Evolutionary conservation across 148 eudicot genomes (phyloP).

Genomic region (Chenopodium berlandieri): DNA sequence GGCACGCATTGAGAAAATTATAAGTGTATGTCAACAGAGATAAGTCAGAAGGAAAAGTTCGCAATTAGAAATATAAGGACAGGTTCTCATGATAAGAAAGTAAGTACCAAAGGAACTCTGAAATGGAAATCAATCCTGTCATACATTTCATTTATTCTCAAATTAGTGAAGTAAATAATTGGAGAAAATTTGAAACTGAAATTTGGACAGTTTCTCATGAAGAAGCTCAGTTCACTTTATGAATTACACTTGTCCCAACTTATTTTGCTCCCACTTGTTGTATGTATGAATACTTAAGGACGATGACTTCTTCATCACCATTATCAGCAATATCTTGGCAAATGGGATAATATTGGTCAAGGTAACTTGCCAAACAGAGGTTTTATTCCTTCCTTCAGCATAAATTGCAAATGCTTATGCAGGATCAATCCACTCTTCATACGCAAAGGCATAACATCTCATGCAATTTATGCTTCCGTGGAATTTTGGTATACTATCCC

Average conservation of each 20-base stretch:
- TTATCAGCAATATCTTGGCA: not conserved
- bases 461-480: not conserved
- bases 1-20: no score
- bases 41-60: no score
- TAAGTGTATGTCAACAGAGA: no score
- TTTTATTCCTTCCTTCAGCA: not conserved
- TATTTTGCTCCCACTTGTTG: not conserved
- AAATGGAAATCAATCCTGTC: not conserved
- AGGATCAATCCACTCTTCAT: not conserved
- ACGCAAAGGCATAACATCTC: not conserved
- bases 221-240: not conserved
- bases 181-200: not conserved
- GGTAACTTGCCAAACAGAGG: not conserved
- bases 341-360: not conserved
- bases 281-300: not conserved
- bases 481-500: not conserved
- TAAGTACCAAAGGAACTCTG: not conserved
- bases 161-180: not conserved
- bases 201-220: not conserved
- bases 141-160: not conserved
- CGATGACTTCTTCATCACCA: not conserved
- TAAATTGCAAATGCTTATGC: conserved; percentile 9
- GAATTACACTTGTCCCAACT: not conserved
- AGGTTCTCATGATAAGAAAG: not conserved
- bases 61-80: no score